Evolutionary conservation across 768 basidiomycete genomes (phyloP).

Genomic region (Tulasnella sp.): DNA sequence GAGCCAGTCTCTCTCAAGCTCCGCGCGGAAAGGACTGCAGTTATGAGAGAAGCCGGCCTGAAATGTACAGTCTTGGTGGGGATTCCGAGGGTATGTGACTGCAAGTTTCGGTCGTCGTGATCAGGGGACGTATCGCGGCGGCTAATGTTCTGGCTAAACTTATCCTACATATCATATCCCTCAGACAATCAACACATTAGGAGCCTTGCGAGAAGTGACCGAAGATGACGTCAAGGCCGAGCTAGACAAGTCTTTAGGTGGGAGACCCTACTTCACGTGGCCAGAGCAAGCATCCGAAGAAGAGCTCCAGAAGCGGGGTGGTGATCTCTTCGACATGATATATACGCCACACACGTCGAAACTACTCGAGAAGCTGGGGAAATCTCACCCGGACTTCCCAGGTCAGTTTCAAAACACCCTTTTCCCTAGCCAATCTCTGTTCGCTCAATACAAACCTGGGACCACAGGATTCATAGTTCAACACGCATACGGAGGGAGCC

Average conservation of each 20-base stretch:
- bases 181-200: slow-evolving; percentile 73
- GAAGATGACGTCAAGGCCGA: slow-evolving; percentile 65
- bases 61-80: slow-evolving; percentile 87
- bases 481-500: slow-evolving; percentile 67
- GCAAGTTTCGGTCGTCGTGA: slow-evolving; percentile 15
- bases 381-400: slow-evolving; percentile 91
- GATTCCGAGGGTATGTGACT: slow-evolving; percentile 59
- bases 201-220: slow-evolving; percentile 60
- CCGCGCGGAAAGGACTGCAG: slow-evolving; percentile 60
- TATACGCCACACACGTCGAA: slow-evolving; percentile 85
- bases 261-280: neutral
- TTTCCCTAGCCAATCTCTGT: slow-evolving; percentile 1
- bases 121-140: too few relatives aligned
- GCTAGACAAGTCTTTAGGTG: slow-evolving; percentile 6
- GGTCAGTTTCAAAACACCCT: slow-evolving; percentile 40
- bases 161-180: neutral
- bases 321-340: slow-evolving; percentile 70
- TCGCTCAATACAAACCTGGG: neutral
- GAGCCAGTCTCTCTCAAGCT: slow-evolving; percentile 37
- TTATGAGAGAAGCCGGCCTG: slow-evolving; percentile 81
- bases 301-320: slow-evolving; percentile 55
- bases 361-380: slow-evolving; percentile 73
- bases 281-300: slow-evolving; percentile 26
- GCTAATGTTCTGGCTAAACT: too few relatives aligned
- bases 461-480: slow-evolving; percentile 63